phyloP scores from a whole-genome alignment of 495 filamentous ascomycete species.

The Aspergillus bertholletiae region DNA sequence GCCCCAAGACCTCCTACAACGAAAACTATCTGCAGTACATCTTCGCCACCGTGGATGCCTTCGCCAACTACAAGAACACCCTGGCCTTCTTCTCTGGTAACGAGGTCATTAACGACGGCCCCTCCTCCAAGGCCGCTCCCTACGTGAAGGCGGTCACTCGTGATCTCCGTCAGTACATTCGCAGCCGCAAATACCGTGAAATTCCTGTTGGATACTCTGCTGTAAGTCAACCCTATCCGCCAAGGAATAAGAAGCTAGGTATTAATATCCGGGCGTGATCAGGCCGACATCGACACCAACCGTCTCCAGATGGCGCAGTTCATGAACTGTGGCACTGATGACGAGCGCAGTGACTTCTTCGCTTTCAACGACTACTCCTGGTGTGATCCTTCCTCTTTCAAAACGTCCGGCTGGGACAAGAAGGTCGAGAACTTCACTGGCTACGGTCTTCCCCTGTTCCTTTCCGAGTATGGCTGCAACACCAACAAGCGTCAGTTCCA shows the following conservation, averaged over 20 bases:
- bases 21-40: conserved; percentile 85
- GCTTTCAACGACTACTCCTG: conserved; percentile 99
- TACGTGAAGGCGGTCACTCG: conserved; percentile 93
- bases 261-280: conserved; percentile 1
- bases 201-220: conserved; percentile 95
- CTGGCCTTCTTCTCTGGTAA: conserved; percentile 96
- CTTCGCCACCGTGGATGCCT: conserved; percentile 89
- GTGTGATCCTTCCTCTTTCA: conserved; percentile 81
- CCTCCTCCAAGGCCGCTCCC: conserved; percentile 69
- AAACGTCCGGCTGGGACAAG: conserved; percentile 75
- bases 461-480: conserved; percentile 92
- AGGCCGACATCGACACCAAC: conserved; percentile 73
- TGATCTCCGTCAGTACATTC: conserved; percentile 87
- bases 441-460: conserved; percentile 90
- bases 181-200: conserved; percentile 64
- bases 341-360: conserved; percentile 89
- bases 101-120: conserved; percentile 87
- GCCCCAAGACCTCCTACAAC: conserved; percentile 82
- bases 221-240: conserved; percentile 14
- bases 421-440: conserved; percentile 90
- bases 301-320: conserved; percentile 85
- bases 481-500: conserved; percentile 75
- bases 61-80: conserved; percentile 83
- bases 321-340: conserved; percentile 91
- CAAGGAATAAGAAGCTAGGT: conserved; percentile 26